Evolutionary conservation across 73 alveolate genomes (phyloP).

Genomic region (Stentor roeselii): DNA sequence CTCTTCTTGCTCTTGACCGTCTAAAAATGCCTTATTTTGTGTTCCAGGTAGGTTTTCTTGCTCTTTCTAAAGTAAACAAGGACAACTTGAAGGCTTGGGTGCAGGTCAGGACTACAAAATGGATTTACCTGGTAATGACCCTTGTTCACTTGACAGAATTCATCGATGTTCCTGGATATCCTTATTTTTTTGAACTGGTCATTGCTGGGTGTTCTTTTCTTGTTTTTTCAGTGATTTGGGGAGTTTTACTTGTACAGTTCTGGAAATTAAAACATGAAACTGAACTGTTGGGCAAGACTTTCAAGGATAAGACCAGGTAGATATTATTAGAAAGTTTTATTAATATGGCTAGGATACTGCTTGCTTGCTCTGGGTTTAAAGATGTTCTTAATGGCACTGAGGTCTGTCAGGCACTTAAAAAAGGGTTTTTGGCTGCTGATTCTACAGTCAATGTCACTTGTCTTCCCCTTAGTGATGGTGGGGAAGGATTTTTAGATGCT

Average conservation of each 20-base stretch:
- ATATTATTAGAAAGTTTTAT: too few relatives aligned
- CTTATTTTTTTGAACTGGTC: neutral
- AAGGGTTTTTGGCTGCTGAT: neutral
- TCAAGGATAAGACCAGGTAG: neutral
- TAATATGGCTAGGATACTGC: neutral
- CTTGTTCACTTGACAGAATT: neutral
- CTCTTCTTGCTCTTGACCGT: neutral
- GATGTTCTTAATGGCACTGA: neutral
- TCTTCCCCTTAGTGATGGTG: constrained; percentile 22
- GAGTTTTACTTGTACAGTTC: neutral
- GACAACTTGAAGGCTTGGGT: neutral
- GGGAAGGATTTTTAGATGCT: constrained; percentile 13
- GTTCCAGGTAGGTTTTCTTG: neutral
- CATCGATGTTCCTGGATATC: neutral
- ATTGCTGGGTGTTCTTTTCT: neutral
- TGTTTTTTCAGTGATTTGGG: constrained; percentile 1
- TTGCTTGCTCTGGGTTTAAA: neutral
- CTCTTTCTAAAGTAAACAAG: neutral
- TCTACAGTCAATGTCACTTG: neutral
- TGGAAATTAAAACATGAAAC: too few relatives aligned
- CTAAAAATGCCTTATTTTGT: constrained; percentile 2
- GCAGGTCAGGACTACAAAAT: neutral
- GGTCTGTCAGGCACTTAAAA: neutral
- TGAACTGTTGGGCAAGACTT: neutral
- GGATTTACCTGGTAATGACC: neutral